phyloP scores from a whole-genome alignment of 169 alveolate species.

The Cyclospora cayetanensis region DNA sequence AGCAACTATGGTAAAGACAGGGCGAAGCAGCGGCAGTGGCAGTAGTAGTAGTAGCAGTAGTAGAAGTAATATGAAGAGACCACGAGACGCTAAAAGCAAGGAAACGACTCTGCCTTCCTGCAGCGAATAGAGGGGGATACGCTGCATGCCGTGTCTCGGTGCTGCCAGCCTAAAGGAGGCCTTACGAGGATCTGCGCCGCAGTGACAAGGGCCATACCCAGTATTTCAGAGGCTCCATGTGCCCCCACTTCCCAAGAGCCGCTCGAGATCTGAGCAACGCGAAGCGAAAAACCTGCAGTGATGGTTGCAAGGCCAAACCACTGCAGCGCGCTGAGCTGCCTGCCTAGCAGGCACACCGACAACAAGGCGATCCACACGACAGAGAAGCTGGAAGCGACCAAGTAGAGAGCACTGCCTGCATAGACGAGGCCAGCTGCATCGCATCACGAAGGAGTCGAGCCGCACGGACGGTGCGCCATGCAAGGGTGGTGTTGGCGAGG shows the following conservation, averaged over 20 bases:
- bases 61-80: no score
- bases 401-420: constrained; percentile 65
- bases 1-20: no score
- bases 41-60: no score
- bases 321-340: neutral
- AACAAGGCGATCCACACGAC: constrained; percentile 66
- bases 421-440: constrained; percentile 68
- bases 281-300: constrained; percentile 48
- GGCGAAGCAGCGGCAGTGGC: no score
- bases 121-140: no score
- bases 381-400: constrained; percentile 50
- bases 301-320: constrained; percentile 57
- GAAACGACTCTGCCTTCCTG: no score
- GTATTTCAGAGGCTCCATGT: neutral
- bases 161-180: no score
- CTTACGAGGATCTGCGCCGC: constrained; percentile 27
- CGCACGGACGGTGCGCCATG: no score
- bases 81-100: no score
- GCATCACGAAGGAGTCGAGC: neutral
- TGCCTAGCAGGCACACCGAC: constrained; percentile 10
- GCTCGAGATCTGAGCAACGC: neutral
- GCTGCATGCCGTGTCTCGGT: no score
- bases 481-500: no score
- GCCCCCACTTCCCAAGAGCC: neutral
- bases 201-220: constrained; percentile 5